Conservation (phyloP, 148 eudicot genomes). For the Polygonum aviculare region DNA sequence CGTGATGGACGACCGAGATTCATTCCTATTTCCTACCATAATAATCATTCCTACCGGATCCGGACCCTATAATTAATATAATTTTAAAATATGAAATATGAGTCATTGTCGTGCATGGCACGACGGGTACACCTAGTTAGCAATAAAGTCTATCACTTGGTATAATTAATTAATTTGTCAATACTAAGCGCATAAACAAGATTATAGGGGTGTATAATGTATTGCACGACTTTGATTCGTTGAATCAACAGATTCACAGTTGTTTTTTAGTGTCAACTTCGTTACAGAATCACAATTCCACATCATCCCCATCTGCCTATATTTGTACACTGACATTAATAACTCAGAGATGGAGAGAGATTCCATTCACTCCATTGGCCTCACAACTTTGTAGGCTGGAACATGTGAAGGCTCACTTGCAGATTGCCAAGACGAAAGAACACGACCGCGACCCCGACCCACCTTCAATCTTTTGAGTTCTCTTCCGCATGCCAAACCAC, state of each 20-base stretch:
- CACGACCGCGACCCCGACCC: neutral
- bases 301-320: neutral
- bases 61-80: too few relatives aligned
- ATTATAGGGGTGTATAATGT: neutral
- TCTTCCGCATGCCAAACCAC: conserved; percentile 43
- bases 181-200: neutral
- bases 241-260: neutral
- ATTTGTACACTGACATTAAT: neutral
- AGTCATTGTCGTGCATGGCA: too few relatives aligned
- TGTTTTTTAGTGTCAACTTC: neutral
- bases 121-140: too few relatives aligned
- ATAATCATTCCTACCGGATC: too few relatives aligned
- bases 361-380: conserved; percentile 7
- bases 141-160: too few relatives aligned
- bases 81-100: too few relatives aligned
- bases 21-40: too few relatives aligned
- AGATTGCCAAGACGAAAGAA: neutral
- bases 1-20: too few relatives aligned
- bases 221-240: too few relatives aligned
- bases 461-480: neutral
- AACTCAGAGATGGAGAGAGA: neutral
- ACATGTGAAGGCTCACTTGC: conserved; percentile 2
- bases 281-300: neutral
- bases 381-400: neutral
- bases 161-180: too few relatives aligned